Base-by-base conservation (phyloP, 202 grass and related monocot genomes). In the Dendrocalamus latiflorus region DNA sequence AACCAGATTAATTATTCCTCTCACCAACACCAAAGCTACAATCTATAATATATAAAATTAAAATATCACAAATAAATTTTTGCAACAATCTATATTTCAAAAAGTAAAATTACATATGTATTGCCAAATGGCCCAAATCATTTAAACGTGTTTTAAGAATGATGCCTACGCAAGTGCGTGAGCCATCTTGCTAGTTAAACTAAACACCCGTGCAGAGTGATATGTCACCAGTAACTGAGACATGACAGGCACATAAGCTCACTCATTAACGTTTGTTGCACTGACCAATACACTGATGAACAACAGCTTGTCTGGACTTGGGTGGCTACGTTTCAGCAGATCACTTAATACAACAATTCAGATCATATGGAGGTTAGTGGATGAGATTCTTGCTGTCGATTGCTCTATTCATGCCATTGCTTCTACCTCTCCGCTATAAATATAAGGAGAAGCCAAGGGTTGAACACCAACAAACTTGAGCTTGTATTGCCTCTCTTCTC, bases 331-430 rank as follows among this genome's bases (percentile, higher is more conserved):
- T 68, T 84, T 51, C 60, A 83, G 20, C 59, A 60, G 13, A 65
- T 47, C 65, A 59, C 86, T 73, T 58, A 12, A 48, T 26, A 58
- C 20, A 53, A 77, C 24, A 51, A 18, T 45, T 34, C 54, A 77
- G 12, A 51, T 24, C 38, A 53, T 67, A 69, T n/a, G 61, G 20
- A 75, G 30, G 53, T 20, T 75, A 36, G 49, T 49, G 39, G 42
- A 70, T 14, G 42, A 68, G 81, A 84, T 88, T 79, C 75, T 59
- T 67, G 43, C 49, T 88, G 74, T 68, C 67, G 1, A 33, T 17
- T 48, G 11, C 17, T 84, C 49, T 33, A 5, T 71, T 38, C 49
- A 59, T 15, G 6, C 38, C 72, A 73, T 18, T 47, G 50, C 39
- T 88, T 79, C 14, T 58, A 39, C 7, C 1, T 6, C 12, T 83